phyloP scores from a whole-genome alignment of 2,329 filamentous ascomycete genomes.

The Phoma sp. region DNA sequence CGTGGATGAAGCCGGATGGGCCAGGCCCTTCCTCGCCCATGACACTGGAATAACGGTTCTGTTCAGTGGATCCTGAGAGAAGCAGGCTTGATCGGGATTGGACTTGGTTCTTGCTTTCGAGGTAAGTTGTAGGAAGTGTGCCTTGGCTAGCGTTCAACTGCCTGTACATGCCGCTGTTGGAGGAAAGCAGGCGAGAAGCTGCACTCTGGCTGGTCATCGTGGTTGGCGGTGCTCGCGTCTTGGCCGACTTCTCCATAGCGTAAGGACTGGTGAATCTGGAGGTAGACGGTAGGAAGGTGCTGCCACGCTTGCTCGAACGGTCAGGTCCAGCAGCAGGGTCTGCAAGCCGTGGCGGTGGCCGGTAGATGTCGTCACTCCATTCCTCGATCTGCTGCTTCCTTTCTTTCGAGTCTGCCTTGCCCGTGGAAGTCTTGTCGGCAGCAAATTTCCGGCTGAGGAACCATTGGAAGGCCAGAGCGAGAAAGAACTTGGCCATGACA shows the following conservation, averaged over 20 bases:
- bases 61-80: slow-evolving; percentile 51
- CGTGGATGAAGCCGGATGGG: slow-evolving; percentile 93
- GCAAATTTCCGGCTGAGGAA: slow-evolving; percentile 88
- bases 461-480: slow-evolving; percentile 95
- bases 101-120: slow-evolving; percentile 45
- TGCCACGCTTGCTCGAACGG: slow-evolving; percentile 78
- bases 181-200: slow-evolving; percentile 73
- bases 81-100: slow-evolving; percentile 53
- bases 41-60: slow-evolving; percentile 58
- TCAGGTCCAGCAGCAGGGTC: slow-evolving; percentile 73
- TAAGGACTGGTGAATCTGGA: slow-evolving; percentile 94
- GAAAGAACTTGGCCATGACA: slow-evolving; percentile 82
- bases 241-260: slow-evolving; percentile 68
- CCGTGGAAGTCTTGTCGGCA: slow-evolving; percentile 83
- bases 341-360: slow-evolving; percentile 80
- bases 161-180: slow-evolving; percentile 71
- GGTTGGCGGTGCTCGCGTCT: slow-evolving; percentile 69
- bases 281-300: slow-evolving; percentile 86
- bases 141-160: slow-evolving; percentile 63
- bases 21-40: slow-evolving; percentile 74
- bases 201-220: slow-evolving; percentile 94
- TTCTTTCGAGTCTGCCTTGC: slow-evolving; percentile 75
- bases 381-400: slow-evolving; percentile 94
- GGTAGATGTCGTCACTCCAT: slow-evolving; percentile 97
- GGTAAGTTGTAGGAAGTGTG: slow-evolving; percentile 54